Evolutionary conservation across 768 basidiomycete genomes (phyloP), one percentile per base, ranked within the genome.

Genomic region (Rhizopogon sp.): DNA sequence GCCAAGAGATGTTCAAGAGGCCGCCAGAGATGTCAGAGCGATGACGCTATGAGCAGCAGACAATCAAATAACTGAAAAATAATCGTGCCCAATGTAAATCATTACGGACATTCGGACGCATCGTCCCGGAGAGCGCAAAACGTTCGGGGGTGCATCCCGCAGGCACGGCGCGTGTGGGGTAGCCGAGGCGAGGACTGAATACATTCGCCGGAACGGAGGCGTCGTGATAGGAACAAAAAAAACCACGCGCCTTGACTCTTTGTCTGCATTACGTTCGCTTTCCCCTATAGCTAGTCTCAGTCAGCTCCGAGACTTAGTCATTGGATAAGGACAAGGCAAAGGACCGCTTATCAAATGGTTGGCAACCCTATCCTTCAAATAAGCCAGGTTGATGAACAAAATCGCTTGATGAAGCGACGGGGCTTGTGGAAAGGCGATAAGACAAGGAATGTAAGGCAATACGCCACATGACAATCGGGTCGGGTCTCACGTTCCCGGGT

Each of bases 181-280:
- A 49, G 33, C 13, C 33, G 46, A 49, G 20, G 35, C 46, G 20
- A 37, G 3, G 35, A 8, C 7, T 17, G 6, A 20, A 35, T 33
- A 20, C 7, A 33, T 17, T 33, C 31, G 17, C 31, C 33, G 46
- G 46, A 49, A 22, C 33, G 46, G 35, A 35, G 33, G 46, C 20
- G 33, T 49, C 33, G 33, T 49, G 46, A 49, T 49, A 49, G 46
- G 46, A 49, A 49, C 77, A 13, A 71, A 67, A 71, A 67, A 33
- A 73, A 60, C 55, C 66, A 66, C 56, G 56, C 59, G 62, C 65
- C 53, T 58, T 61, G 5, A 49, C 33, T 47, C 46, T 35, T 49
- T 49, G 46, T 35, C 35, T 49, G 46, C 5, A 22, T 49, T 49
- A 49, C 46, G 46, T 49, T 49, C 11, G 31, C 13, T 46, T 47